phyloP scores from a whole-genome alignment of 768 basidiomycete genomes.

The Naganishia vishniacii region DNA sequence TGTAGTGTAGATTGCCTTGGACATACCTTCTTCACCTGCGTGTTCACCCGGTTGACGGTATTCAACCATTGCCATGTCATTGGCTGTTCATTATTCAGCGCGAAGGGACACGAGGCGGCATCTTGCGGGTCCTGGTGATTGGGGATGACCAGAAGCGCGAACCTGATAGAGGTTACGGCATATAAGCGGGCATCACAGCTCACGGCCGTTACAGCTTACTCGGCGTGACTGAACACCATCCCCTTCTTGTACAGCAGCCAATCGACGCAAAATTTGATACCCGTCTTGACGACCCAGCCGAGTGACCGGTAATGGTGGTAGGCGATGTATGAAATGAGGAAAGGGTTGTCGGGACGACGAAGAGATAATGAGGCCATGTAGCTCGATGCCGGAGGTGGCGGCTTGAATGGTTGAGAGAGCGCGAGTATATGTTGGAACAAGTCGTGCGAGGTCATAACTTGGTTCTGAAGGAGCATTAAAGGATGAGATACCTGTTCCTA shows the following conservation, averaged over 20 bases:
- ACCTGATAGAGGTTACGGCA: slow-evolving; percentile 53
- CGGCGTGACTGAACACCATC: slow-evolving; percentile 90
- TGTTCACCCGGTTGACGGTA: slow-evolving; percentile 92
- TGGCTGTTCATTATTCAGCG: slow-evolving; percentile 62
- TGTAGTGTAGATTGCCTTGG: background rate
- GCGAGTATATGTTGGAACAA: slow-evolving; percentile 16
- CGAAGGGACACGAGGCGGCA: slow-evolving; percentile 59
- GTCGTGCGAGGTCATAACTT: slow-evolving; percentile 11
- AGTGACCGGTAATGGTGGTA: slow-evolving; percentile 94
- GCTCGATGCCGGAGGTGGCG: slow-evolving; percentile 30
- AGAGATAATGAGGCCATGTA: slow-evolving; percentile 42
- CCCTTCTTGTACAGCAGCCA: slow-evolving; percentile 90
- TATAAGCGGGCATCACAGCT: background rate
- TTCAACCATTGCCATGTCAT: slow-evolving; percentile 91
- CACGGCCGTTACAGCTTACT: slow-evolving; percentile 56
- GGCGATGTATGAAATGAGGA: slow-evolving; percentile 78
- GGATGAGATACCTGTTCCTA: background rate
- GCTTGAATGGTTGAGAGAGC: slow-evolving; percentile 47
- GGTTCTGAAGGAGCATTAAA: slow-evolving; percentile 57
- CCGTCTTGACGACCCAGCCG: slow-evolving; percentile 93
- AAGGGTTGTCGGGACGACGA: slow-evolving; percentile 72
- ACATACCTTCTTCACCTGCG: slow-evolving; percentile 88
- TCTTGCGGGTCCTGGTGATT: slow-evolving; percentile 80
- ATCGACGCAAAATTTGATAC: slow-evolving; percentile 96
- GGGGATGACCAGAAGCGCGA: slow-evolving; percentile 83